Percentiles rank a stretch among this genome's conserved stretches.
These are phyloP conservation scores for Scleromitrula shiraiana DNA, from an alignment of 2,329 filamentous ascomycete genomes.

Conservation along the genomic window DNA sequence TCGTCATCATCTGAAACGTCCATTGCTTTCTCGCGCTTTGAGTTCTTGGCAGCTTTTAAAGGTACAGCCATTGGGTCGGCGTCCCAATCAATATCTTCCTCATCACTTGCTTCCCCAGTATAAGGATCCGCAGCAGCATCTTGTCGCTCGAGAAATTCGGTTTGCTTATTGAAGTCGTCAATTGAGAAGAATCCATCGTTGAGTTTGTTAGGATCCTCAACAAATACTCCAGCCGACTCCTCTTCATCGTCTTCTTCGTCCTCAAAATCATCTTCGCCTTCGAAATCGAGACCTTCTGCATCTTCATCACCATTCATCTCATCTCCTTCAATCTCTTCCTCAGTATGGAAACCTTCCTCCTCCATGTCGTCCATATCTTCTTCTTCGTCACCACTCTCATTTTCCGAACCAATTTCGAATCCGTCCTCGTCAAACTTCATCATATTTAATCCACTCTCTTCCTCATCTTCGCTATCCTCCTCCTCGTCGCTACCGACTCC, in stretches of 20 bases:
- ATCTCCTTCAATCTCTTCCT: conserved; percentile 31
- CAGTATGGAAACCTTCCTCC: conserved; percentile 27
- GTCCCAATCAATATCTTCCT: conserved; percentile 84
- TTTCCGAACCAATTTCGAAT: conserved; percentile 31
- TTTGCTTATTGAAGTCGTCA: conserved; percentile 92
- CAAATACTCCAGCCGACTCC: conserved; percentile 46
- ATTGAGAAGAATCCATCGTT: conserved; percentile 99
- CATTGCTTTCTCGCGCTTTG: conserved; percentile 27
- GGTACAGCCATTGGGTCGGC: conserved; percentile 57
- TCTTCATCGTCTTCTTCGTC: conserved; percentile 36
- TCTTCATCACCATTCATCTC: conserved; percentile 24
- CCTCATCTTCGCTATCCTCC: conserved; percentile 30
- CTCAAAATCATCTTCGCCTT: conserved; percentile 32
- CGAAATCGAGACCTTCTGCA: conserved; percentile 26
- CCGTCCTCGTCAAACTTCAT: conserved; percentile 34
- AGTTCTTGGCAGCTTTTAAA: conserved; percentile 23
- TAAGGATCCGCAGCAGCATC: conserved; percentile 70
- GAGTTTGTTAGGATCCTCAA: conserved; percentile 71
- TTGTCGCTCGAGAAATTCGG: conserved; percentile 80
- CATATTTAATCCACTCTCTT: conserved; percentile 30
- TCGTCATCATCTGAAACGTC: conserved; percentile 33
- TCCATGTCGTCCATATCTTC: conserved; percentile 31
- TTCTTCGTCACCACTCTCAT: conserved; percentile 28
- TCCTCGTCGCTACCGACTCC: conserved; percentile 21
- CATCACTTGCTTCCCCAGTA: conserved; percentile 68